phyloP scores from a whole-genome alignment of 768 basidiomycete species.

The Collybia nuda region DNA sequence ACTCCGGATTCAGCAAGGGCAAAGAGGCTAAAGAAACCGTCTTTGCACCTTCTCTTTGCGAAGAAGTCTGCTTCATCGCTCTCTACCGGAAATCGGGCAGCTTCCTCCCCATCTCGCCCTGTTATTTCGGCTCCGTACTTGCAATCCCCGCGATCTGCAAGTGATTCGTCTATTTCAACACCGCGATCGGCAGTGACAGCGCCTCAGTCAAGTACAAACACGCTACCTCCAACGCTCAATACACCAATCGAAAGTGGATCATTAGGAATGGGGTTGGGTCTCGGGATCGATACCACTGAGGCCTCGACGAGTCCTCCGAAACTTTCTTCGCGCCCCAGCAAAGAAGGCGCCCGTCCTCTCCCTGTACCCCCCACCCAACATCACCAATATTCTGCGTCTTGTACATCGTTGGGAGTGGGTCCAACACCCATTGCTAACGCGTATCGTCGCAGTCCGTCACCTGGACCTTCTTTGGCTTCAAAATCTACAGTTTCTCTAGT shows the following conservation, averaged over 20 bases:
- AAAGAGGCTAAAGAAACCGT: conserved; percentile 61
- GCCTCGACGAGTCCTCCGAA: conserved; percentile 20
- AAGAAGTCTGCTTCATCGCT: conserved; percentile 59
- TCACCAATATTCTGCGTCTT: no score
- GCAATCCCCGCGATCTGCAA: conserved; percentile 35
- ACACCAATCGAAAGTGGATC: conserved; percentile 61
- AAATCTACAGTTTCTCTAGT: conserved; percentile 18
- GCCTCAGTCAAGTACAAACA: conserved; percentile 45
- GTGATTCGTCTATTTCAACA: conserved; percentile 50
- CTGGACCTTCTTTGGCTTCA: conserved; percentile 7
- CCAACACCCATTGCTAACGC: conserved; percentile 38
- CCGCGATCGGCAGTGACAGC: conserved; percentile 59
- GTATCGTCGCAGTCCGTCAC: conserved; percentile 21
- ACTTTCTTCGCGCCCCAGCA: conserved; percentile 3
- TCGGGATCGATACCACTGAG: conserved; percentile 30
- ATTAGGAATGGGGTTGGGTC: conserved; percentile 38
- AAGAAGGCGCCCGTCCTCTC: not conserved
- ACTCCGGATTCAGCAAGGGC: conserved; percentile 29
- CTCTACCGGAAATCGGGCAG: conserved; percentile 19
- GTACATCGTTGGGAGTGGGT: no score
- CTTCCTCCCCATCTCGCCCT: conserved; percentile 21
- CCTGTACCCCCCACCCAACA: not conserved
- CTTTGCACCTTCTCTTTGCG: conserved; percentile 65
- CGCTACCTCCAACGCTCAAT: conserved; percentile 57
- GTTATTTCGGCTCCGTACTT: conserved; percentile 29